Evolutionary conservation across 257 asterid genomes (phyloP), one percentile per base, ranked within the genome.

Genomic region (Fraxinus excelsior): DNA sequence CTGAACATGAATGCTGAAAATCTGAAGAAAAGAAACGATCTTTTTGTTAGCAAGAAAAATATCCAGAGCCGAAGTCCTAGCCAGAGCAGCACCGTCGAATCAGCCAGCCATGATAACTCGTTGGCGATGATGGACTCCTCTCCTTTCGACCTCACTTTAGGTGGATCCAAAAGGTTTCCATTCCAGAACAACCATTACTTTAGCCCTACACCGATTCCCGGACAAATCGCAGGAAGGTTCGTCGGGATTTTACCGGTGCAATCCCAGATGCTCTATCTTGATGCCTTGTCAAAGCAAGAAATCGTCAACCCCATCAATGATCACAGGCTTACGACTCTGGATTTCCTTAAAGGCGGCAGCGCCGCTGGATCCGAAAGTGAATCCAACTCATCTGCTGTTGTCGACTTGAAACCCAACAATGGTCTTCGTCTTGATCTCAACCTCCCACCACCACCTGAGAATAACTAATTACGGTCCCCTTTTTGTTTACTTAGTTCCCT

Each of bases 11-110:
- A 46, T 46, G 56, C 56, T 46, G n/a, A 46, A 21, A 46, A 46
- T 46, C 56, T 46, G n/a, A 46, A 46, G 19, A 46, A 46, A 46
- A 46, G 56, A 7, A 46, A 14, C 56, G 56, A 46, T 4, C 14
- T 46, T 46, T 46, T 46, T 46, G n/a, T 3, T 3, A 14, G n/a
- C 56, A 14, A 16, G 7, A 46, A 46, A 14, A 46, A 46, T 14
- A 46, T 46, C 6, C n/a, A 46, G n/a, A 46, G 51, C 18, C 51
- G 51, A 18, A 42, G 51, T 42, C 51, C 51, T 42, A 42, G 89
- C 84, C 85, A 87, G 85, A 76, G 85, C 80, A 86, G 87, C 79
- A 84, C 91, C 29, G 83, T 86, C 16, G 94, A 84, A n/a, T 83
- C 90, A 4, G 80, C 85, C 0, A 29, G 88, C 80, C 74, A 72